Evolutionary conservation across 2,329 filamentous ascomycete species (phyloP).

Genomic region (Aspergillus sp.): DNA sequence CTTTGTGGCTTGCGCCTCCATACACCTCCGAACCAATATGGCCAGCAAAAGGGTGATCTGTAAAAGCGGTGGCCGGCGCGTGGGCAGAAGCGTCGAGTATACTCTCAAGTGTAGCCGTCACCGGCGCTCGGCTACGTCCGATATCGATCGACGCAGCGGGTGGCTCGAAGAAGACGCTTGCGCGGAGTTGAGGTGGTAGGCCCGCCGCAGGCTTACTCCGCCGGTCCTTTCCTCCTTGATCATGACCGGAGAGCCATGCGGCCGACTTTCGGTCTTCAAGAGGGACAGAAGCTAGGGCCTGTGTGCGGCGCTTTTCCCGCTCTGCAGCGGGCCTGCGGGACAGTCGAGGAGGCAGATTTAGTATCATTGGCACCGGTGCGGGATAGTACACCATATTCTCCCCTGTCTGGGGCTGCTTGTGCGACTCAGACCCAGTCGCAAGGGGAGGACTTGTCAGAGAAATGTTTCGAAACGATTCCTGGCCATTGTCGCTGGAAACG

Average conservation of each 20-base stretch:
- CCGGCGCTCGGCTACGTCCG: constrained; percentile 62
- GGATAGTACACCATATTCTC: constrained; percentile 91
- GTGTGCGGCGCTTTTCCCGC: constrained; percentile 62
- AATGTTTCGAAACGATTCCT: constrained; percentile 20
- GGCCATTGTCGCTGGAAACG: constrained; percentile 18
- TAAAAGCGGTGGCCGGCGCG: constrained; percentile 85
- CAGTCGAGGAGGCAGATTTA: constrained; percentile 82
- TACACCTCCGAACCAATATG: constrained; percentile 67
- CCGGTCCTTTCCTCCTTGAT: constrained; percentile 10
- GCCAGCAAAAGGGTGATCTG: constrained; percentile 75
- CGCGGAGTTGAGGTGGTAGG: constrained; percentile 74
- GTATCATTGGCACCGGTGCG: constrained; percentile 83
- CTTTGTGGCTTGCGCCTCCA: constrained; percentile 37
- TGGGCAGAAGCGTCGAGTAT: constrained; percentile 82
- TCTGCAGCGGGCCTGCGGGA: constrained; percentile 61
- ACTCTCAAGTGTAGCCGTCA: constrained; percentile 78
- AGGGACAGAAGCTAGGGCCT: constrained; percentile 58
- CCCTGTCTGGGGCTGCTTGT: constrained; percentile 44
- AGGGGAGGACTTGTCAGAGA: constrained; percentile 33
- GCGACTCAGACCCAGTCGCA: constrained; percentile 28
- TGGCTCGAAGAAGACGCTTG: constrained; percentile 81
- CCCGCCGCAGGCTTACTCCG: constrained; percentile 35
- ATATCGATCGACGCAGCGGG: constrained; percentile 50
- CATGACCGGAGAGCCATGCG: constrained; percentile 31
- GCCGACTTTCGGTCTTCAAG: constrained; percentile 45